These are phyloP conservation scores for Cutaneotrichosporon sp. DNA, from an alignment of 1,284 basidiomycete genomes.

Conservation along the genomic window DNA sequence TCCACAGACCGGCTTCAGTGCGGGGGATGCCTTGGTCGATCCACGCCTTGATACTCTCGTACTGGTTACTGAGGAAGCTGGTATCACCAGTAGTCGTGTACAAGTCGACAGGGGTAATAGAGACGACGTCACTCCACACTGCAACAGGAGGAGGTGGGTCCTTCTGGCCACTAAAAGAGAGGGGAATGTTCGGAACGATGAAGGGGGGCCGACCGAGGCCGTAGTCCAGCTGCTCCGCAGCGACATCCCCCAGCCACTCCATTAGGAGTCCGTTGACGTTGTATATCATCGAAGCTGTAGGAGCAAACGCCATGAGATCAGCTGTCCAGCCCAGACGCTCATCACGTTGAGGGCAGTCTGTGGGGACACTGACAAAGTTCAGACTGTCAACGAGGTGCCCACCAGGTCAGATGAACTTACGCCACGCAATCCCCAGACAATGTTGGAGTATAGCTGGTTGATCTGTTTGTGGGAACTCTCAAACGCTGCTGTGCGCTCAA, in stretches of 20 bases:
- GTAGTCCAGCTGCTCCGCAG: slow-evolving; percentile 22
- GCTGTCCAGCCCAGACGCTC: slow-evolving; percentile 44
- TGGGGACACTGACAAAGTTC: slow-evolving; percentile 40
- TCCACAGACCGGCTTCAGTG: slow-evolving; percentile 23
- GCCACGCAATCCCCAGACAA: slow-evolving; percentile 27
- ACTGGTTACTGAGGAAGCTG: slow-evolving; percentile 23
- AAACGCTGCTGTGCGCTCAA: slow-evolving; percentile 31
- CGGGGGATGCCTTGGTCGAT: slow-evolving; percentile 32
- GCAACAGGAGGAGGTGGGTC: slow-evolving; percentile 3
- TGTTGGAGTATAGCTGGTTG: slow-evolving; percentile 34
- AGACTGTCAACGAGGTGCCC: slow-evolving; percentile 5
- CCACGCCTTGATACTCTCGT: slow-evolving; percentile 32
- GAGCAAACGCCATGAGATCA: slow-evolving; percentile 37
- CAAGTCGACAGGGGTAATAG: slow-evolving; percentile 31
- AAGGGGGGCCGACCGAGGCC: slow-evolving; percentile 21
- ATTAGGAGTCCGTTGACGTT: slow-evolving; percentile 27
- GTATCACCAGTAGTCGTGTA: slow-evolving; percentile 26
- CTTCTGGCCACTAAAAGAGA: not conserved
- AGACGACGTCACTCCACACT: slow-evolving; percentile 28
- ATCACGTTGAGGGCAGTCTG: slow-evolving; percentile 44
- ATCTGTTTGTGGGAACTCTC: slow-evolving; percentile 29
- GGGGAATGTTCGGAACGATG: slow-evolving; percentile 26
- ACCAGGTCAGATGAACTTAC: not conserved
- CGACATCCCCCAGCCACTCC: slow-evolving; percentile 35
- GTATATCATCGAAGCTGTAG: slow-evolving; percentile 34